A percentile compares a stretch with the other conserved stretches of the same genome.
These are phyloP conservation scores for Boletus barrowsii DNA, from an alignment of 768 basidiomycete genomes.

Conservation along the genomic window DNA sequence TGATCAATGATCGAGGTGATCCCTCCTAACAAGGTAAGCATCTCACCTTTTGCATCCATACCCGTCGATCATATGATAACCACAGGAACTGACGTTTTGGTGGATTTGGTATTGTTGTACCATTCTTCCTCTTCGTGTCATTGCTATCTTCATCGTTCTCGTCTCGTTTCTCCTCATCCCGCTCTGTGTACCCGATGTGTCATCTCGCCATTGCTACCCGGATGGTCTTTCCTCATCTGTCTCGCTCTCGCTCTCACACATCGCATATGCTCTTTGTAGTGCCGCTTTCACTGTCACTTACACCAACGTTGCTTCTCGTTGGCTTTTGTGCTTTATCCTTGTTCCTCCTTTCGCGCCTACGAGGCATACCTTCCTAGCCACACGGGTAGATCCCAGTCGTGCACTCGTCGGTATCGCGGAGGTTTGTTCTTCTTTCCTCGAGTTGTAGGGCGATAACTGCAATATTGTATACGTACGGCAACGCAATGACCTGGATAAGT, in stretches of 20 bases:
- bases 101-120: not conserved
- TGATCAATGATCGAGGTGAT: constrained; percentile 3
- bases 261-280: not conserved
- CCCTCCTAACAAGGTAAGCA: constrained; percentile 1
- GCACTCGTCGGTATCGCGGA: not conserved
- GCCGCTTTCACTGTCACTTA: constrained; percentile 1
- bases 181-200: not conserved
- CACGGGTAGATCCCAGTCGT: not conserved
- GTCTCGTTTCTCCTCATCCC: not conserved
- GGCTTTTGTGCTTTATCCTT: not conserved
- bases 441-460: constrained; percentile 2
- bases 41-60: not conserved
- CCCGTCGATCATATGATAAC: not conserved
- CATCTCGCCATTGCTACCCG: not conserved
- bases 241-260: not conserved
- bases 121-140: no score
- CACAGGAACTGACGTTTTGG: not conserved
- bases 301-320: not conserved
- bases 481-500: not conserved
- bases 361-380: not conserved
- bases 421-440: not conserved
- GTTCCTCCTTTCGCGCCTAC: not conserved
- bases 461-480: constrained; percentile 10
- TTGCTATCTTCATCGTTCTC: not conserved
- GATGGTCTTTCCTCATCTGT: not conserved